Evolutionary conservation across 331 rosid genomes (phyloP), one percentile per base, ranked within the genome.

Genomic region (Pyrus hybrid): DNA sequence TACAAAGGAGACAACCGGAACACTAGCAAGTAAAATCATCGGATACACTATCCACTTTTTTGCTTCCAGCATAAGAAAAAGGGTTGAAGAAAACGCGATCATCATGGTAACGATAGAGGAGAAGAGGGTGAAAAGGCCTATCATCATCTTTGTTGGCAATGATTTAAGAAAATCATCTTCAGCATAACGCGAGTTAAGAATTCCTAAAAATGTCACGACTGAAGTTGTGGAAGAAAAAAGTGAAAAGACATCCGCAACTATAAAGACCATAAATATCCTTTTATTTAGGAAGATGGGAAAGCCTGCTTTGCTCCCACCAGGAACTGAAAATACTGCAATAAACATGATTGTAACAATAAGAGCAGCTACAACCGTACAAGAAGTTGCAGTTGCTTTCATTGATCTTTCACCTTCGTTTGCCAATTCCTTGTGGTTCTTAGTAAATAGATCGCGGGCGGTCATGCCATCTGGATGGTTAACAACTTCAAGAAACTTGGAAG

Each of bases 341-440:
- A 82, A 82, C 20, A 68, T 70, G 3, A 82, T 71, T 1, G 66
- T 71, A 8, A 71, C 32, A 1, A 54, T 1, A 1, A 71, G 66
- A 32, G 65, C 65, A 32, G 32, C 65, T 3, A 32, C 76, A 2
- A 79, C 57, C 3, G 72, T 66, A 58, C 69, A 75, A 1, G 76
- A 79, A 6, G 32, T 63, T 16, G 81, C 76, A 0, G 76, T 71
- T 4, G 1, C 63, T 43, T 75, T 83, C 64, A 76, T 71, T 30
- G 81, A 79, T 2, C 13, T 21, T 58, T 79, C 86, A 13, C 69
- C 78, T 30, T 57, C 9, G 3, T 71, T 47, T 30, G 76, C 8
- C 21, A 79, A 23, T 2, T 66, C 63, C 12, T 7, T 61, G 2
- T 79, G 79, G 8, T 35, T 7, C 3, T 76, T 21, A 1, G 21